These are phyloP conservation scores for Kazachstania taianensis DNA, from an alignment of 805 yeast species.

Conservation along the genomic window DNA sequence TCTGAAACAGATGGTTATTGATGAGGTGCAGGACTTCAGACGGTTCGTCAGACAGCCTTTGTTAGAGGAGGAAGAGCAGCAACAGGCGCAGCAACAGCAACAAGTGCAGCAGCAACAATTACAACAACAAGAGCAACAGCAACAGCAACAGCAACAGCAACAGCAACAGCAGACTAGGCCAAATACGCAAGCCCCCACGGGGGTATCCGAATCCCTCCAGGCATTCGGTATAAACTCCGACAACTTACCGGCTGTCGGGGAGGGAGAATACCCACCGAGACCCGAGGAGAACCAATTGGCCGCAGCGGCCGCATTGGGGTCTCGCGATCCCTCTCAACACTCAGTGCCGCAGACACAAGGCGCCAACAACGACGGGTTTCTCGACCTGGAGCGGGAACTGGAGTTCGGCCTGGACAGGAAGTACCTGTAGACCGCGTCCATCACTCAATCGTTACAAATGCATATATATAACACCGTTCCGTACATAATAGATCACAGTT, in stretches of 20 bases:
- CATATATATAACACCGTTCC: no score
- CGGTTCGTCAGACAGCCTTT: slow-evolving; percentile 73
- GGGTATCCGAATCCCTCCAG: slow-evolving; percentile 14
- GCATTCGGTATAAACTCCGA: slow-evolving; percentile 41
- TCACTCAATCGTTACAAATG: not conserved
- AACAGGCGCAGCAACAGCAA: slow-evolving; percentile 17
- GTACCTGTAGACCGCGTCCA: slow-evolving; percentile 7
- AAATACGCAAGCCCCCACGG: not conserved
- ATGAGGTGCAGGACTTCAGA: slow-evolving; percentile 71
- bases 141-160: slow-evolving; percentile 18
- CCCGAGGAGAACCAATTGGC: slow-evolving; percentile 43
- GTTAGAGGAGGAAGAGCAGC: slow-evolving; percentile 38
- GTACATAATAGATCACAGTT: no score
- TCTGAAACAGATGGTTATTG: slow-evolving; percentile 67
- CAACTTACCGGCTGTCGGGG: slow-evolving; percentile 27
- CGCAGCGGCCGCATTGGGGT: slow-evolving; percentile 14
- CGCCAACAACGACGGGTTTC: slow-evolving; percentile 14
- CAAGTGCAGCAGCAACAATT: slow-evolving; percentile 20
- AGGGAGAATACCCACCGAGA: slow-evolving; percentile 47
- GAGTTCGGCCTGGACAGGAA: slow-evolving; percentile 59
- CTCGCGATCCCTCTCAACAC: slow-evolving; percentile 4
- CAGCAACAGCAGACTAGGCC: not conserved
- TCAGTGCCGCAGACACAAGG: not conserved
- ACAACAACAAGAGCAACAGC: slow-evolving; percentile 20
- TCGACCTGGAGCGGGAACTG: slow-evolving; percentile 53